Evolutionary conservation across 805 yeast species (phyloP).

Genomic region (Blastobotrys attinorum): DNA sequence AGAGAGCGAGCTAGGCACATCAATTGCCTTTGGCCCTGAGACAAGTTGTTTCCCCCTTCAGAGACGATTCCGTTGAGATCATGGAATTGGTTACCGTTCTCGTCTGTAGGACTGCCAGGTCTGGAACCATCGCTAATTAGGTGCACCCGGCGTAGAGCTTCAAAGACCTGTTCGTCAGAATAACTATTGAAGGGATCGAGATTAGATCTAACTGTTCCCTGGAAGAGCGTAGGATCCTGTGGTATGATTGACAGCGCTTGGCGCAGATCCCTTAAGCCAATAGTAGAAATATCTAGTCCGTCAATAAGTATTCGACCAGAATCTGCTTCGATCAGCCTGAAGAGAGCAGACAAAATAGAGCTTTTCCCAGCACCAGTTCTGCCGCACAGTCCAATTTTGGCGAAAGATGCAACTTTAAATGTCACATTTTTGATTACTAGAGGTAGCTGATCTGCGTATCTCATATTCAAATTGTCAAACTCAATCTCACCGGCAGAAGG

Average conservation of each 20-base stretch:
- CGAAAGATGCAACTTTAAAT: slow-evolving; percentile 67
- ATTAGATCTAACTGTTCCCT: slow-evolving; percentile 61
- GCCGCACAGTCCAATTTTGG: slow-evolving; percentile 92
- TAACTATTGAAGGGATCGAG: slow-evolving; percentile 62
- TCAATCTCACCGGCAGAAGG: slow-evolving; percentile 76
- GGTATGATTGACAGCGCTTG: slow-evolving; percentile 65
- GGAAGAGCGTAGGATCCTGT: slow-evolving; percentile 73
- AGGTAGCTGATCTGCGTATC: slow-evolving; percentile 91
- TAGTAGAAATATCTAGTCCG: slow-evolving; percentile 50
- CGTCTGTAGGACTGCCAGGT: slow-evolving; percentile 24
- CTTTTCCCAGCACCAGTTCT: slow-evolving; percentile 99
- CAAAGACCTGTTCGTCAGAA: slow-evolving; percentile 37
- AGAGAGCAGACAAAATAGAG: slow-evolving; percentile 89
- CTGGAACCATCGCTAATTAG: slow-evolving; percentile 36
- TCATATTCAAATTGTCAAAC: slow-evolving; percentile 66
- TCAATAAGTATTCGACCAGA: slow-evolving; percentile 55
- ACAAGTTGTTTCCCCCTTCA: slow-evolving; percentile 80
- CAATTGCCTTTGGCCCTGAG: slow-evolving; percentile 87
- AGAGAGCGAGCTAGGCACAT: slow-evolving; percentile 79
- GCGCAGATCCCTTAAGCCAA: slow-evolving; percentile 60
- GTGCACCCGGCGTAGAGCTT: slow-evolving; percentile 45
- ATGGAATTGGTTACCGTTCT: slow-evolving; percentile 64
- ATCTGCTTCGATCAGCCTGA: slow-evolving; percentile 51
- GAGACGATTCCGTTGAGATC: slow-evolving; percentile 46
- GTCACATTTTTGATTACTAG: slow-evolving; percentile 81